Evolutionary conservation across 345 rosid genomes (phyloP), one percentile per base, ranked within the genome.

Genomic region (Linum trigynum): DNA sequence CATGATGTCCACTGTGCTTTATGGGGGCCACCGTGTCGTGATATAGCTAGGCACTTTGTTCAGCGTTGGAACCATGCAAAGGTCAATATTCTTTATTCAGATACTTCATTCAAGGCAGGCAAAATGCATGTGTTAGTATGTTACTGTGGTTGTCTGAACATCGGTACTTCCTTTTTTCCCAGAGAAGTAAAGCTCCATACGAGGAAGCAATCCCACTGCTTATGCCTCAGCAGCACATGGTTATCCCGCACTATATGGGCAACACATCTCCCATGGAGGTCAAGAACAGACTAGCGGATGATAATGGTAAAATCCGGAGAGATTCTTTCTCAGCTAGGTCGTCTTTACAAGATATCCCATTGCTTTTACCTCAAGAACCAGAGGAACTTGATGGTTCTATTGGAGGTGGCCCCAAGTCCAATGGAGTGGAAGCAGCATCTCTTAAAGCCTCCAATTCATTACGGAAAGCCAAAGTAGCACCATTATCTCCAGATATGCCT

Each of bases 1-100:
- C 98, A 95, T 82, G 99, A 95, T 67, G 96, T 95, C 61, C 99
- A 95, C 65, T 95, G 98, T 87, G 98, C 99, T 57, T 85, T 95
- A 7, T 87, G 92, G 99, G 99, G 99, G 39, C 96, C 99, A 38
- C 94, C 99, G 70, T 95, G 99, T 72, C 92, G 87, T 23, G 99
- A 95, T 70, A 81, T 83, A 40, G 99, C 99, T 38, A 83, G 99
- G 72, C 99, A 95, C 78, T 95, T 95, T 69, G 97, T 95, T 70
- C 99, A 95, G 74, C 95, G 99, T 16, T 95, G 99, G 99, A 95
- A 95, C 85, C 85, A 84, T 80, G 99, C 99, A 60, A 95, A 95
- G 99, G 99, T 95, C 55, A 66, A 32, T 73, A 15, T 36, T 16
- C 36, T 64, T 38, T 41, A 50, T 40, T 60, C 53, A 15, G 61